phyloP scores from a whole-genome alignment of 345 rosid genomes.

The Erysimum cheiranthoides region DNA sequence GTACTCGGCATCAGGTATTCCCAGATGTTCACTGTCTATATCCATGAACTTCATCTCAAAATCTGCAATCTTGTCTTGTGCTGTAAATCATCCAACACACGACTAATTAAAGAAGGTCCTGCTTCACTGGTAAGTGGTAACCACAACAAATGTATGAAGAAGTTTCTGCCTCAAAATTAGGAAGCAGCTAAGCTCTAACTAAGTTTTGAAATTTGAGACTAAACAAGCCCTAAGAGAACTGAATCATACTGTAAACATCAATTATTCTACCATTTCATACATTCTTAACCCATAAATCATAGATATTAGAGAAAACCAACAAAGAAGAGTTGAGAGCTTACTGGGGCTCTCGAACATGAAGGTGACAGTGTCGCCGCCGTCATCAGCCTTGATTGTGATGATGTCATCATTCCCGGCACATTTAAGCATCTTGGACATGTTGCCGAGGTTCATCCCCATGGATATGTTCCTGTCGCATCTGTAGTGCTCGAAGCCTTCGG shows the following conservation, averaged over 20 bases:
- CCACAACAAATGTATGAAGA: neutral
- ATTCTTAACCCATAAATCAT: neutral
- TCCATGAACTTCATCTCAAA: constrained; percentile 99
- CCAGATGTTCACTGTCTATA: constrained; percentile 95
- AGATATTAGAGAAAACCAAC: neutral
- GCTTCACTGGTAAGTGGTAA: neutral
- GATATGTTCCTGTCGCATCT: constrained; percentile 92
- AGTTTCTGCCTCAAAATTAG: neutral
- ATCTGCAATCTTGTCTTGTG: constrained; percentile 93
- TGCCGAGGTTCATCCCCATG: constrained; percentile 91
- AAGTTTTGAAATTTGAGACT: neutral
- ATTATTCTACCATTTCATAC: neutral
- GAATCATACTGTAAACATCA: neutral
- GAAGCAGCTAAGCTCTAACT: neutral
- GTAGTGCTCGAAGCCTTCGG: constrained; percentile 98
- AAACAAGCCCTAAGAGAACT: neutral
- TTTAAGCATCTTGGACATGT: constrained; percentile 94
- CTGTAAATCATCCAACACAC: constrained; percentile 45
- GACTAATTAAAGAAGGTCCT: neutral
- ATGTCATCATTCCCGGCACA: constrained; percentile 97
- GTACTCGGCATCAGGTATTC: constrained; percentile 96
- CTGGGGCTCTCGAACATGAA: constrained; percentile 99
- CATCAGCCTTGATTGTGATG: constrained; percentile 96
- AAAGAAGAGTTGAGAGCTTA: constrained; percentile 42
- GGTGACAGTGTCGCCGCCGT: constrained; percentile 93